Base-by-base conservation (phyloP, 306 rosid genomes). In the Casuarina equisetifolia region DNA sequence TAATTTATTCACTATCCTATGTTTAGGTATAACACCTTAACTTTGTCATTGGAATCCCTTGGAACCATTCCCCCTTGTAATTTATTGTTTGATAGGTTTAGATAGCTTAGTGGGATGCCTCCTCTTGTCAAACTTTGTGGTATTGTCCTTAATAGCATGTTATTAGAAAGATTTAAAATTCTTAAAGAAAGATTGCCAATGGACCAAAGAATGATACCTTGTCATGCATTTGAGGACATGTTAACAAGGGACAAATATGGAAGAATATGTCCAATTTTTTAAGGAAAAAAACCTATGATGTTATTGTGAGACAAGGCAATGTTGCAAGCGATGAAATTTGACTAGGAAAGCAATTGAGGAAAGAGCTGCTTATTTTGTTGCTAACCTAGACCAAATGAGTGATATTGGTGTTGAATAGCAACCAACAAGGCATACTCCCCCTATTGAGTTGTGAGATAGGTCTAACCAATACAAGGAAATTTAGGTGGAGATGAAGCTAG, bases 221-320 rank as follows among this genome's bases (percentile, higher is more conserved):
- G 36, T 20, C 19, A 57, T 57, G 63, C 38, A 57, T 57, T 57
- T 20, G 63, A 57, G 38, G 63, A 57, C 63, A 57, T 57, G 63
- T 57, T 6, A 57, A 9, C 25, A 57, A 19, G 38, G 0, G 7
- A 0, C 20, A 57, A 57, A 12, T 2, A 0, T 57, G 63, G 38
- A 20, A 57, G 12, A 19, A 57, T 35, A 20, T 20, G 38, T 9
- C 38, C 63, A 20, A 57, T 57, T 19, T 57, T 57, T 57, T 57
- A 4, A 57, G 63, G 63, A 57, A 57, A 5, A 57, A 38, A 32
- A 32, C 63, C 63, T 8, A 2, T 57, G 63, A 57, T 13, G 7
- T 57, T 25, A 20, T 20, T 57, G 3, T 57, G 36, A 16, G 63
- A 57, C 20, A 57, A 0, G 63, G 19, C 63, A 8, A 57, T 5